Evolutionary conservation across 1,139 yeast genomes (phyloP), one percentile per base, ranked within the genome.

Genomic region (Kodamaea anthophila): DNA sequence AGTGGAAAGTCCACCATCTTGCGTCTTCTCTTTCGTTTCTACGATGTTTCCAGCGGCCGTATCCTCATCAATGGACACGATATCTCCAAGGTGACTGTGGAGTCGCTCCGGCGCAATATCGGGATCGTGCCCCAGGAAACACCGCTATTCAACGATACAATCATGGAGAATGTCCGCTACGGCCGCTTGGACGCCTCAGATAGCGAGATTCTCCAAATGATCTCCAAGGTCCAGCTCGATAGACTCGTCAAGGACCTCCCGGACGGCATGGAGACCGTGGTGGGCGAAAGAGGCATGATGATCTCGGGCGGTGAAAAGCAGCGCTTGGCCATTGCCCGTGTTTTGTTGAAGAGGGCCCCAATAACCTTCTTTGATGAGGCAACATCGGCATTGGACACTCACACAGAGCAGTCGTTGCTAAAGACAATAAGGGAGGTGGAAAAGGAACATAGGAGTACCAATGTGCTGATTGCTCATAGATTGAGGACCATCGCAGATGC

Each of bases 61-160:
- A 85, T 91, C 32, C 55, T 79, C 24, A 76, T 91, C 35, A 96
- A 93, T 55, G 96, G 94, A 2, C 94, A 85, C 47, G 96, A 93
- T 54, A 77, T 93, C 31, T 66, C 78, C 28, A 73, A 77, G 32
- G 77, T 88, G 24, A 79, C 80, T 23, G 53, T 93, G 30, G 91
- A 84, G 31, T 76, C 91, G 5, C 64, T 93, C 32, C 67, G 98
- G 41, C 60, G 55, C 32, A 61, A 74, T 5, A 74, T 91, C 39
- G 98, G 97, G 18, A 93, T 91, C 15, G 98, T 91, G 2, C 98
- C 99, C 1, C 99, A 91, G 55, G 99, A 91, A 43, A 88, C 97
- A 0, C 98, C 98, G 4, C 61, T 91, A 32, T 91, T 91, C 60
- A 93, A 91, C 51, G 96, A 88, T 39, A 74, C 95, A 1, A 85